These are phyloP conservation scores for Cryptosporidium meleagridis DNA, from an alignment of 169 alveolate species.

Conservation along the genomic window DNA sequence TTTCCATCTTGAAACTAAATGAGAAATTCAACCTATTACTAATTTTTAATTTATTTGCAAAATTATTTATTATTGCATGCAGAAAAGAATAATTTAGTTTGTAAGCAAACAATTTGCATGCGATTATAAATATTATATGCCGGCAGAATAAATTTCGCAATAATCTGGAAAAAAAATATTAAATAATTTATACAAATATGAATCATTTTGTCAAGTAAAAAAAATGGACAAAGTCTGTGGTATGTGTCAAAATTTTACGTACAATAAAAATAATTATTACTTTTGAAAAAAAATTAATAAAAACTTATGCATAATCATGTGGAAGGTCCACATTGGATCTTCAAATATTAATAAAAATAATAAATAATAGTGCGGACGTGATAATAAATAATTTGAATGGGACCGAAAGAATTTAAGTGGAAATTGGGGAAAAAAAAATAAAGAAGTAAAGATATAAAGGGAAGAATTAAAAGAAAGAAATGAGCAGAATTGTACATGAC, in stretches of 20 bases:
- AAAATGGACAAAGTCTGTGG: not conserved
- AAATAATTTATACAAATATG: not conserved
- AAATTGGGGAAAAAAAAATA: not conserved
- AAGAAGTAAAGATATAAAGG: not conserved
- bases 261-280: not conserved
- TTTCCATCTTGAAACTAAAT: not conserved
- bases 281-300: slow-evolving; percentile 12
- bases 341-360: slow-evolving; percentile 44
- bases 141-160: not conserved
- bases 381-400: slow-evolving; percentile 4
- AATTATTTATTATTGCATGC: too few relatives aligned
- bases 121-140: not conserved
- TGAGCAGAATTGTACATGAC: slow-evolving; percentile 70
- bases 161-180: not conserved
- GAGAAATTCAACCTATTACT: too few relatives aligned
- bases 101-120: too few relatives aligned
- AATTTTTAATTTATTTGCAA: too few relatives aligned
- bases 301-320: slow-evolving; percentile 63
- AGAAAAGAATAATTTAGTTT: too few relatives aligned
- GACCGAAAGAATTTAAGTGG: slow-evolving; percentile 8
- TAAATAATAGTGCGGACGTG: slow-evolving; percentile 26
- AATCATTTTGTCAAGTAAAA: slow-evolving; percentile 15
- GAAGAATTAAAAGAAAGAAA: not conserved
- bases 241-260: slow-evolving; percentile 31
- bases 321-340: slow-evolving; percentile 75